These are phyloP conservation scores for Mycena crocata DNA, from an alignment of 768 basidiomycete species.

Conservation along the genomic window DNA sequence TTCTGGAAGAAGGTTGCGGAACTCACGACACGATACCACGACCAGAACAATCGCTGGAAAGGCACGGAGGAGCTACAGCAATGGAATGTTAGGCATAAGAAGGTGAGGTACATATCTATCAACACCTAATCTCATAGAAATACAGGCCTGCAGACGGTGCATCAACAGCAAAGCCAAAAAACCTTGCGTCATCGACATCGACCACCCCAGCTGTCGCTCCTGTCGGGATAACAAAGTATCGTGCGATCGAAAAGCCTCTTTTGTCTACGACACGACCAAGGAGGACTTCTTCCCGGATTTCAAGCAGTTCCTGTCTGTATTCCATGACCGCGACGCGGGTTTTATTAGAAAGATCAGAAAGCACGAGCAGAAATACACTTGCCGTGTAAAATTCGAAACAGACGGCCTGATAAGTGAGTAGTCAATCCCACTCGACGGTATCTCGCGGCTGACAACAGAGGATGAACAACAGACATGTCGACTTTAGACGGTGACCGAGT, in stretches of 20 bases:
- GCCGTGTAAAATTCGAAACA: background rate
- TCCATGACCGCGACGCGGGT: background rate
- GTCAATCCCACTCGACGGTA: too few species aligned
- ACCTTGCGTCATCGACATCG: background rate
- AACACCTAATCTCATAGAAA: background rate
- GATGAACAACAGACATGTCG: too few species aligned
- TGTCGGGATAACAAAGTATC: background rate
- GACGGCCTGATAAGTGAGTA: too few species aligned
- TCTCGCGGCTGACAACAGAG: too few species aligned
- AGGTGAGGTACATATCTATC: background rate
- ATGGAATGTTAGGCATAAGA: background rate
- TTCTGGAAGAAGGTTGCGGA: background rate
- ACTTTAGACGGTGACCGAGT: too few species aligned
- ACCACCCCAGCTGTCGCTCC: background rate
- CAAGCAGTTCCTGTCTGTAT: background rate
- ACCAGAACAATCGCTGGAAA: background rate
- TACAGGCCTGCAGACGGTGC: background rate
- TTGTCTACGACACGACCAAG: constrained; percentile 1
- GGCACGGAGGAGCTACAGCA: background rate
- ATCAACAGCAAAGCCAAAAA: background rate
- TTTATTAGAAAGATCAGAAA: background rate
- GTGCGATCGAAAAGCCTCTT: background rate
- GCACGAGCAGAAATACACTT: too few species aligned
- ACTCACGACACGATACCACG: background rate
- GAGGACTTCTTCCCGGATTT: background rate